Percentiles rank a stretch among this genome's conserved stretches.
These are phyloP conservation scores for Passalora sequoiae DNA, from an alignment of 2,329 filamentous ascomycete species.

Conservation along the genomic window DNA sequence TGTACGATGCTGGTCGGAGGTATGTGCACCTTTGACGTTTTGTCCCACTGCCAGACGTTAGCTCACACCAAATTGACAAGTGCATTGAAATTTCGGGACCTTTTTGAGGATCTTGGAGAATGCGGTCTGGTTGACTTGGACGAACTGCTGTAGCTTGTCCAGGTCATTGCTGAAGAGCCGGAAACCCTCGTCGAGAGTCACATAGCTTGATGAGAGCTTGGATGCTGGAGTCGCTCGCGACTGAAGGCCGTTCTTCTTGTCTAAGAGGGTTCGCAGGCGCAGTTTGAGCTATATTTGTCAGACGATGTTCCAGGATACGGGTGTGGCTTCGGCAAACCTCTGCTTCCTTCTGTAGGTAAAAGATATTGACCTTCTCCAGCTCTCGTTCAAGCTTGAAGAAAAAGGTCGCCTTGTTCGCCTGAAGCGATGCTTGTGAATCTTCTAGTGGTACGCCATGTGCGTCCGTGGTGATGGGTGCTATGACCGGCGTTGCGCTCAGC, in stretches of 20 bases:
- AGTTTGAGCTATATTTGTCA: slow-evolving; percentile 68
- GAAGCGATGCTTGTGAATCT: slow-evolving; percentile 82
- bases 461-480: slow-evolving; percentile 59
- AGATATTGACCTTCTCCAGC: slow-evolving; percentile 95
- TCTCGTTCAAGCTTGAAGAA: slow-evolving; percentile 98
- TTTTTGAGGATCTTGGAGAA: slow-evolving; percentile 99
- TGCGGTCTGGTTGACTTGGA: slow-evolving; percentile 94
- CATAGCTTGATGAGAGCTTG: slow-evolving; percentile 86
- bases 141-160: slow-evolving; percentile 95
- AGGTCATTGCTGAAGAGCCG: slow-evolving; percentile 95
- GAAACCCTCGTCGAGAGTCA: slow-evolving; percentile 91
- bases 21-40: slow-evolving; percentile 76
- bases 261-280: slow-evolving; percentile 81
- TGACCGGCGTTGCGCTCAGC: slow-evolving; percentile 82
- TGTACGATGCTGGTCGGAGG: slow-evolving; percentile 11
- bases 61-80: slow-evolving; percentile 24
- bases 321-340: slow-evolving; percentile 58
- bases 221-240: slow-evolving; percentile 67
- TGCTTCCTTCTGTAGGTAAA: slow-evolving; percentile 96
- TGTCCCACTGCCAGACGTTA: slow-evolving; percentile 70
- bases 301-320: not conserved
- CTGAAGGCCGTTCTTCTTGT: slow-evolving; percentile 91
- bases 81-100: slow-evolving; percentile 39
- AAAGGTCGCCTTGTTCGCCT: slow-evolving; percentile 97
- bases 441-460: slow-evolving; percentile 48